A percentile compares a stretch with the other conserved stretches of the same genome.
Conservation (phyloP, 768 basidiomycete genomes). For the Cyclocybe cylindracea region DNA sequence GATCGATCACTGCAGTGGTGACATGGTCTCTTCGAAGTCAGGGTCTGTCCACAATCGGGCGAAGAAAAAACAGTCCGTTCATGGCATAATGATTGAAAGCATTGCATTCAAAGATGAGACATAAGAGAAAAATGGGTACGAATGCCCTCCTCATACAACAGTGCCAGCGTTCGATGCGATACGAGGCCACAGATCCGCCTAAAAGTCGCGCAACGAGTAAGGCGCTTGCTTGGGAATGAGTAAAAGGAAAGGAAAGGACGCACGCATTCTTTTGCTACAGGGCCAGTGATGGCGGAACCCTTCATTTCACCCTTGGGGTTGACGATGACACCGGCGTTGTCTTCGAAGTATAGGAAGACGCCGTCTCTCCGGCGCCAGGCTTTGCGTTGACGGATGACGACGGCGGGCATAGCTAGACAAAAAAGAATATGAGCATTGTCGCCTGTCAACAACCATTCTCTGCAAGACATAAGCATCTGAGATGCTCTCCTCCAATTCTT, state of each 20-base stretch:
- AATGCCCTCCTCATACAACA: constrained; percentile 69
- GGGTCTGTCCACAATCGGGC: neutral
- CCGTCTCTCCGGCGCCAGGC: constrained; percentile 98
- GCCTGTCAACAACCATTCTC: no score
- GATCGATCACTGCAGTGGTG: no score
- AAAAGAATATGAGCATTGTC: constrained; percentile 10
- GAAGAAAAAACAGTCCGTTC: neutral
- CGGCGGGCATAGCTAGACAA: constrained; percentile 86
- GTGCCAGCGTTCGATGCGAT: constrained; percentile 99
- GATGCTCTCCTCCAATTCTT: neutral
- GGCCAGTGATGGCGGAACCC: constrained; percentile 94
- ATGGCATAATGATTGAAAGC: constrained; percentile 16
- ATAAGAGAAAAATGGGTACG: constrained; percentile 14
- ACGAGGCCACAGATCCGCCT: constrained; percentile 99
- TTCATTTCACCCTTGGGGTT: constrained; percentile 99
- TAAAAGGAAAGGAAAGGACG: constrained; percentile 29
- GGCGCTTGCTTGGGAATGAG: neutral
- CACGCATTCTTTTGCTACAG: constrained; percentile 99
- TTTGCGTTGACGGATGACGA: constrained; percentile 97
- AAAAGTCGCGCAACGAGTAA: constrained; percentile 8
- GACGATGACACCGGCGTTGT: constrained; percentile 96
- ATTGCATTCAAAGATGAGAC: constrained; percentile 15
- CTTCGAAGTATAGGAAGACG: constrained; percentile 99
- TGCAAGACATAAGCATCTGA: no score
- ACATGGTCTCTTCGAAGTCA: neutral